Evolutionary conservation across 805 yeast genomes (phyloP), one percentile per base, ranked within the genome.

Genomic region (Sugiyamaella marilandica): DNA sequence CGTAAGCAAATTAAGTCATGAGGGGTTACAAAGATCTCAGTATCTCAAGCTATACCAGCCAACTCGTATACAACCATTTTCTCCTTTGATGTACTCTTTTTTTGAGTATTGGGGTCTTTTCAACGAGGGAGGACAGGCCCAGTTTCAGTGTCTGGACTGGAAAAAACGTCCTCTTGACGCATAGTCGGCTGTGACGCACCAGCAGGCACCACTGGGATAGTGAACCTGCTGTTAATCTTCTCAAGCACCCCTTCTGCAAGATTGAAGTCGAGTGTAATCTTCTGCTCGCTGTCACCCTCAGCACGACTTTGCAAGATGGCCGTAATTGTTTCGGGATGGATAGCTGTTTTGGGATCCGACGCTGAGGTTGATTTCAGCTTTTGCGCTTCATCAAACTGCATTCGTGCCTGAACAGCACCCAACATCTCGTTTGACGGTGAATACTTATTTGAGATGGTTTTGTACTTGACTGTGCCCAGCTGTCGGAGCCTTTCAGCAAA

Each of bases 291-390:
- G 33, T 59, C 64, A 36, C 63, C 64, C 5, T 54, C 59, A 10
- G 45, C 45, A 9, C 59, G 51, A 14, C 57, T 51, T 13, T 45
- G 47, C 7, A 63, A 52, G n/a, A 63, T 52, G 0, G 65, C 59
- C 8, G 60, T 52, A 34, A 63, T 58, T 2, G 67, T 61, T 21
- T 50, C 57, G 13, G 61, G 53, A 10, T 61, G 63, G 8, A 61
- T 43, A 31, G 52, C 29, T 2, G 51, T 51, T 16, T 52, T 50
- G 1, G 56, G 51, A 14, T 35, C 49, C 2, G 47, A 19, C 35
- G 49, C 37, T 3, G 55, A 51, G 2, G 35, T 33, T 13, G 33
- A 41, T 14, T 51, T 46, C 8, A 51, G 56, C 51, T 53, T 53
- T 10, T 39, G 24, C 9, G 21, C 50, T 11, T 49, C 29, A 9